Base-by-base conservation (phyloP, 495 filamentous ascomycete species). In the Lepidopterella palustris region DNA sequence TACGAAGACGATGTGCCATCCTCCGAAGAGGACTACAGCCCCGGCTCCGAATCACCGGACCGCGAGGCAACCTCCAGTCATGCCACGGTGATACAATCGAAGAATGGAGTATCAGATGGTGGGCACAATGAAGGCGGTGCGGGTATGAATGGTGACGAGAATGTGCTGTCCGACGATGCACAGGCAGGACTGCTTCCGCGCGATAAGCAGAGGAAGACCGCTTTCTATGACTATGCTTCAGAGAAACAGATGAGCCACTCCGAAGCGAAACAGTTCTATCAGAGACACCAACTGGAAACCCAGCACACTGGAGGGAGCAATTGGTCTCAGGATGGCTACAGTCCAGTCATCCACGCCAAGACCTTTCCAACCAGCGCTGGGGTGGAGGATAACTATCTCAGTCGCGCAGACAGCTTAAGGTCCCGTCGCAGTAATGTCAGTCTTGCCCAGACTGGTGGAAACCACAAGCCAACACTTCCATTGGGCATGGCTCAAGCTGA, bases 201-300 rank as follows among this genome's bases (percentile, higher is more conserved):
- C 71, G 89, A 95, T 70, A 80, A 82, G 55, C 87, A 88, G 61
- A 79, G 84, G 59, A 89, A 83, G 73, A 95, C 90, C 2, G 85
- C 90, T 5, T 89, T 86, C 62, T 93, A 90, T 72, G 88, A 93
- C 72, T 85, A 87, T 68, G 83, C 88, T n/a, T 84, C 85, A 58
- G 92, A 98, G 71, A 93, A 92, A 67, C 87, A 89, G 61, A 84
- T 92, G 80, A 90, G 84, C 60, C 89, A 97, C 73, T 81, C 87
- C 21, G 92, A 98, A 67, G 89, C 92, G 32, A 97, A 93, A 71
- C 79, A 96, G 27, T 92, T 97, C 76, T 98, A 96, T 73, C 93
- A 96, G 68, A 81, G 90, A 59, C 90, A 89, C 72, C 88, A 91
- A 72, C 74, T 85, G 21, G 82, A 86, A 39, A 74, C 70, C 20